Base-by-base conservation (phyloP, 306 rosid species). In the Rosa chinensis region DNA sequence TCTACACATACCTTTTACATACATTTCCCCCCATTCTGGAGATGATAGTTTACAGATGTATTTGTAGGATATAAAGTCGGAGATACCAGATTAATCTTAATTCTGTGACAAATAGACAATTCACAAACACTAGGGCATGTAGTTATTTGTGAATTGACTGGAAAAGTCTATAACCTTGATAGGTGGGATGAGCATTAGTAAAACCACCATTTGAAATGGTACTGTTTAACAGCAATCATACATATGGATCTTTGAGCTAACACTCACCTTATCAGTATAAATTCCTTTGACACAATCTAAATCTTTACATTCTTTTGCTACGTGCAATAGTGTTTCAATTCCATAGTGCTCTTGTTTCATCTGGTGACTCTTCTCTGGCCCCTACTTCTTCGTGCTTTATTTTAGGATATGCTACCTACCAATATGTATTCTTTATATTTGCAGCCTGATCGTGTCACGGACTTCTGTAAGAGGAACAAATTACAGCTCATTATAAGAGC, bases 391-490 rank as follows among this genome's bases (percentile, higher is more conserved):
- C 47, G 18, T 37, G 48, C 76, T 32, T 50, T 50, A 4, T 52
- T 72, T 35, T 32, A 52, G 5, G 61, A 28, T 28, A 28, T 16
- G 50, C 77, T 0, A 66, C 78, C 58, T 76, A 43, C 81, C 20
- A 48, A 73, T 77, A n/a, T 49, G 37, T 48, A 13, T 48, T 75
- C 76, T 78, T 88, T 74, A 79, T 62, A 73, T 75, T 63, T 87
- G 90, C 94, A 96, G 99, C 99, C 99, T 58, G 99, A 96, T 66
- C 99, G 99, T 12, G 99, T 96, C 52, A 85, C 92, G 1, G 99
- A 96, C 17, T 96, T 96, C 82, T 96, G 99, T 69, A 96, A 93
- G 98, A 96, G 81, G 84, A 96, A 96, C 83, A 96, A 93, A 85
- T 80, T 96, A 77, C 99, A 96, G 89, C 96, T 96, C 66, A 96